phyloP scores from a whole-genome alignment of 768 basidiomycete species.

The Suillus plorans region DNA sequence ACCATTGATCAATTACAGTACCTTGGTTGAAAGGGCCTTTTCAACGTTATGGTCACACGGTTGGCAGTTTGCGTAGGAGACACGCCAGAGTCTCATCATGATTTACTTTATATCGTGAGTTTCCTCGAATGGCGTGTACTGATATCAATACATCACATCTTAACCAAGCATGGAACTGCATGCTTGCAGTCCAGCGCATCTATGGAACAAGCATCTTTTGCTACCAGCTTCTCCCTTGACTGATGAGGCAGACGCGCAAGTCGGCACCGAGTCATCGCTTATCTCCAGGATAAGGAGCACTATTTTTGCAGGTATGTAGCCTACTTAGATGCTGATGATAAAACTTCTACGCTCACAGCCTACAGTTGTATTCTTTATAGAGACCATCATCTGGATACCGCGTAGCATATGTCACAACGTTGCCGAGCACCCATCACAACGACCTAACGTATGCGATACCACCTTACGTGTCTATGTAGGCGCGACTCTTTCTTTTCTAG shows the following conservation, averaged over 20 bases:
- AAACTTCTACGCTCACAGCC: constrained; percentile 13
- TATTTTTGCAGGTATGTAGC: constrained; percentile 7
- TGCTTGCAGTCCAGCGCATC: neutral
- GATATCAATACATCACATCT: neutral
- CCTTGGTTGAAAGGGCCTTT: neutral
- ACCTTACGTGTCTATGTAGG: constrained; percentile 20
- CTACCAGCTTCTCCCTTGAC: neutral
- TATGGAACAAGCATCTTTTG: neutral
- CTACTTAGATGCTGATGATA: neutral
- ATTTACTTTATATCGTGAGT: neutral
- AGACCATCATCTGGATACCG: constrained; percentile 31
- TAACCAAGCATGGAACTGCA: neutral
- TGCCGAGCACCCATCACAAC: constrained; percentile 27
- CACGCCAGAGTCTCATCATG: neutral
- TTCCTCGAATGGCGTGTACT: neutral
- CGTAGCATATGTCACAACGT: constrained; percentile 22
- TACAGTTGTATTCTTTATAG: constrained; percentile 24
- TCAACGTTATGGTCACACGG: neutral
- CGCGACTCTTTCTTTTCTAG: constrained; percentile 16
- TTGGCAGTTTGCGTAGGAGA: neutral
- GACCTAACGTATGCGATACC: constrained; percentile 19
- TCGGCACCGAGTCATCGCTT: neutral
- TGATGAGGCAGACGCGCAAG: neutral
- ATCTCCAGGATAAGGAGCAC: constrained; percentile 9
- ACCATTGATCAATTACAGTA: neutral